Evolutionary conservation across 176 grass and related monocot species (phyloP).

Genomic region (Elymus sibiricus): DNA sequence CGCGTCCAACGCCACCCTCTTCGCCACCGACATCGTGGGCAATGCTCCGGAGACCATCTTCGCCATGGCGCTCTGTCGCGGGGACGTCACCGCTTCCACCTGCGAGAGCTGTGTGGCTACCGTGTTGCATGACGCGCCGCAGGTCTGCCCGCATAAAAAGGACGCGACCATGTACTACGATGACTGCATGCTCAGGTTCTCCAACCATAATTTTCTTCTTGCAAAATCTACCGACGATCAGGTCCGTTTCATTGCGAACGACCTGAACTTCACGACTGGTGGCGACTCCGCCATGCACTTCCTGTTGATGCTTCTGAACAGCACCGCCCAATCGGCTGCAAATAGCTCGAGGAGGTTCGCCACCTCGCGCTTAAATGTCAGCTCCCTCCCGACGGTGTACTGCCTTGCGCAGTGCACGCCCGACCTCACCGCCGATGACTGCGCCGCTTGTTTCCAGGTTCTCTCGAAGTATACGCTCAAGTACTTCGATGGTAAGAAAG

Average conservation of each 20-base stretch:
- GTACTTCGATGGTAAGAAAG: not conserved
- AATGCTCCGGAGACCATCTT: not conserved
- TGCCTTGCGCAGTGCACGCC: conserved; percentile 49
- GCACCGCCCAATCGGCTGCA: not conserved
- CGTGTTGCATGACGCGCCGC: not conserved
- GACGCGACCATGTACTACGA: conserved; percentile 5
- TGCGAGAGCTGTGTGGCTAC: conserved; percentile 21
- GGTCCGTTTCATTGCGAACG: too few species aligned
- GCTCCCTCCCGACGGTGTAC: not conserved
- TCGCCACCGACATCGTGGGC: conserved; percentile 7
- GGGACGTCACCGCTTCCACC: not conserved
- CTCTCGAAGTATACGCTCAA: rapidly evolving
- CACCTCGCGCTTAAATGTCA: not conserved
- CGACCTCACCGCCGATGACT: conserved; percentile 16
- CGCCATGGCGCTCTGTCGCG: conserved; percentile 47
- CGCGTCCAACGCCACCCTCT: not conserved
- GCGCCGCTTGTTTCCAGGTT: not conserved
- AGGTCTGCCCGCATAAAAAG: conserved; percentile 4
- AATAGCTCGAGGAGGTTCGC: not conserved
- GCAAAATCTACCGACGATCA: too few species aligned
- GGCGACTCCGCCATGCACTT: not conserved
- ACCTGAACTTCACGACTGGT: not conserved
- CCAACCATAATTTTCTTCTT: conserved; percentile 31
- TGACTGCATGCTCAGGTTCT: conserved; percentile 38
- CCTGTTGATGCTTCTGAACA: conserved; percentile 11